phyloP scores from a whole-genome alignment of 352 stramenopile genomes.

The Elongisporangium undulatum region DNA sequence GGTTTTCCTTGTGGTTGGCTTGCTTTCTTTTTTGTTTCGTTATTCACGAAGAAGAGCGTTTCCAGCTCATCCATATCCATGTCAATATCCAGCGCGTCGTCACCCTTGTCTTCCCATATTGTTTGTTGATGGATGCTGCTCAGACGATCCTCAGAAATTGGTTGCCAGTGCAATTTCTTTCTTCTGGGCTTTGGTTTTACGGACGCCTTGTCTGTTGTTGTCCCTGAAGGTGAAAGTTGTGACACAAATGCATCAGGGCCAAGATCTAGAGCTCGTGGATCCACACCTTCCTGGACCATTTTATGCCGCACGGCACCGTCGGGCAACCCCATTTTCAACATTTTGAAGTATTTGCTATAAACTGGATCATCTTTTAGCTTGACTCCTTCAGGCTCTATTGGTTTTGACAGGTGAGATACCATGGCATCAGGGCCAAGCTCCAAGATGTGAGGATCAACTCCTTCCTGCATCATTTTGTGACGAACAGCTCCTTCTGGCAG shows the following conservation, averaged over 20 bases:
- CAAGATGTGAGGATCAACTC: constrained; percentile 43
- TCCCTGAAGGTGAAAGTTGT: constrained; percentile 14
- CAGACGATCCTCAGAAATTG: constrained; percentile 79
- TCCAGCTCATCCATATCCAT: constrained; percentile 88
- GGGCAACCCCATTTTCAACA: constrained; percentile 91
- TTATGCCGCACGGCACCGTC: constrained; percentile 83
- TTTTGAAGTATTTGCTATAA: constrained; percentile 91
- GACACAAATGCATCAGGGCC: constrained; percentile 54
- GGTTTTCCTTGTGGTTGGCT: constrained; percentile 25
- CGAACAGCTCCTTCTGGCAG: constrained; percentile 75
- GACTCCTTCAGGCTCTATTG: constrained; percentile 16
- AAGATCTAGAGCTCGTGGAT: constrained; percentile 60
- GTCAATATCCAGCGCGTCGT: constrained; percentile 66
- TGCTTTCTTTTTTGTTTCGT: constrained; percentile 56
- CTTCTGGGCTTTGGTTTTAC: constrained; percentile 30
- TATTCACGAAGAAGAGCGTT: constrained; percentile 79
- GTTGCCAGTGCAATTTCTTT: constrained; percentile 90
- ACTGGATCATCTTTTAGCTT: constrained; percentile 54
- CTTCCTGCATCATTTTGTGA: constrained; percentile 78
- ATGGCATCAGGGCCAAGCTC: constrained; percentile 45
- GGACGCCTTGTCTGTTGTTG: neutral
- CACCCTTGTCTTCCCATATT: constrained; percentile 80
- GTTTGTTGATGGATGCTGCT: constrained; percentile 65
- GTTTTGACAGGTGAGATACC: constrained; percentile 30
- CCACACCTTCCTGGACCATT: constrained; percentile 44